Conservation (phyloP, 345 rosid species). For the Aethionema arabicum region DNA sequence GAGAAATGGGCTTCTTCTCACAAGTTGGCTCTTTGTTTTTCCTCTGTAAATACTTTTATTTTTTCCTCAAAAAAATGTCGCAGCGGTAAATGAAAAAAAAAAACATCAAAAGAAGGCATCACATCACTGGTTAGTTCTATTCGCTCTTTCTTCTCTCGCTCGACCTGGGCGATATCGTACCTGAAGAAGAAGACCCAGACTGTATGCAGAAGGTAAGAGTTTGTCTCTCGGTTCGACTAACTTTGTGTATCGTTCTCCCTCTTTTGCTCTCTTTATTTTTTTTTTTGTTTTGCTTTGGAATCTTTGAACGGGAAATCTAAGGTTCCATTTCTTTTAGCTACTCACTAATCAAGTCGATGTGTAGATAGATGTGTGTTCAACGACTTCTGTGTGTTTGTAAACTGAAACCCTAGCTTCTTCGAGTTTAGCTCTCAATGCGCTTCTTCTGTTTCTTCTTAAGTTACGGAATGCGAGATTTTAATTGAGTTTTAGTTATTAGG, state of each 20-base stretch:
- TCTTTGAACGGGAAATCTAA: slow-evolving; percentile 18
- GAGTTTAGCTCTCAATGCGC: slow-evolving; percentile 26
- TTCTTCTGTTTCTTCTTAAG: slow-evolving; percentile 2
- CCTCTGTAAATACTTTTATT: not conserved
- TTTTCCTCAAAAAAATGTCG: not conserved
- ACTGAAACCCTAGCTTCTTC: slow-evolving; percentile 24
- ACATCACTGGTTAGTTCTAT: slow-evolving; percentile 10
- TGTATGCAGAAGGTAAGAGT: slow-evolving; percentile 31
- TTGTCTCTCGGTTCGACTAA: not conserved
- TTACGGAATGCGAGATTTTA: slow-evolving; percentile 17
- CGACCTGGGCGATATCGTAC: slow-evolving; percentile 27
- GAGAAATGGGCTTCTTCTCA: no score
- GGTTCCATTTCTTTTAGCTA: not conserved
- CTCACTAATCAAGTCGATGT: slow-evolving; percentile 21
- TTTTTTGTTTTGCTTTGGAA: slow-evolving; percentile 3
- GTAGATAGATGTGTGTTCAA: slow-evolving; percentile 4
- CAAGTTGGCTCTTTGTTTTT: no score
- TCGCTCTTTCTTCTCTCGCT: slow-evolving; percentile 24
- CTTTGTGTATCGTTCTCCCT: slow-evolving; percentile 19
- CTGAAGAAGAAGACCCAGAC: slow-evolving; percentile 26
- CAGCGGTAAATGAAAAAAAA: slow-evolving; percentile 29
- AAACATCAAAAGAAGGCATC: slow-evolving; percentile 7
- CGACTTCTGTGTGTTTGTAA: slow-evolving; percentile 16
- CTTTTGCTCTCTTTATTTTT: slow-evolving; percentile 4
- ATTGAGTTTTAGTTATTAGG: slow-evolving; percentile 17